Evolutionary conservation across 2,329 filamentous ascomycete species (phyloP), one percentile per base, ranked within the genome.

Genomic region (Pestalotiopsis sp.): DNA sequence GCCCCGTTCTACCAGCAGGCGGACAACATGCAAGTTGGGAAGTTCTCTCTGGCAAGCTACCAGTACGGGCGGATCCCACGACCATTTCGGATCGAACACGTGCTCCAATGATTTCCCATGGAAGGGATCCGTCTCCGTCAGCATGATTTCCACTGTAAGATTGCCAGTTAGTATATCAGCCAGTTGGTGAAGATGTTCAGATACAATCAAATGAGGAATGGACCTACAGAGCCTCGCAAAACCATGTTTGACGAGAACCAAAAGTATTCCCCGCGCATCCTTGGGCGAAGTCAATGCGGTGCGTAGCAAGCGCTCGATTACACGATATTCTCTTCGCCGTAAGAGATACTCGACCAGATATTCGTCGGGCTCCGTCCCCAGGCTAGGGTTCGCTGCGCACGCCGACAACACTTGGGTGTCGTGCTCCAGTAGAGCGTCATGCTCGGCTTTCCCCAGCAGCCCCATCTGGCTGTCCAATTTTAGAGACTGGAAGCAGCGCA

Each of bases 11-110:
- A 63, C 17, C 25, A 63, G 27, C 23, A 63, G 17, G 20, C 60
- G 14, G 60, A 63, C 36, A 20, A 63, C 60, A 23, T 63, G 14
- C 60, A 63, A 14, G 36, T 63, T 63, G 20, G 60, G 60, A 25
- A 40, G 31, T 17, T 63, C 60, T 40, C 60, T 63, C 4, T 38
- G 38, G 14, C 17, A 38, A 27, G 31, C 60, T n/a, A 23, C 60
- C 2, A 63, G n/a, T 36, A 63, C 12, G 9, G 31, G 25, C 36
- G 60, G 36, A 40, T 40, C 60, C 27, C n/a, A 23, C 17, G 6
- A 25, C 31, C 31, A 31, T 60, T 60, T 13, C 57, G 17, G 57
- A 60, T 60, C 2, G 3, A 23, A 36, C 20, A 20, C 17, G 23
- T 14, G 14, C 23, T 60, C 25, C 31, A 52, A 52, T 3, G 57